Percentiles rank a stretch among this genome's conserved stretches.
These are phyloP conservation scores for Taxawa tesnikishii DNA, from an alignment of 2,329 filamentous ascomycete genomes.

Conservation along the genomic window DNA sequence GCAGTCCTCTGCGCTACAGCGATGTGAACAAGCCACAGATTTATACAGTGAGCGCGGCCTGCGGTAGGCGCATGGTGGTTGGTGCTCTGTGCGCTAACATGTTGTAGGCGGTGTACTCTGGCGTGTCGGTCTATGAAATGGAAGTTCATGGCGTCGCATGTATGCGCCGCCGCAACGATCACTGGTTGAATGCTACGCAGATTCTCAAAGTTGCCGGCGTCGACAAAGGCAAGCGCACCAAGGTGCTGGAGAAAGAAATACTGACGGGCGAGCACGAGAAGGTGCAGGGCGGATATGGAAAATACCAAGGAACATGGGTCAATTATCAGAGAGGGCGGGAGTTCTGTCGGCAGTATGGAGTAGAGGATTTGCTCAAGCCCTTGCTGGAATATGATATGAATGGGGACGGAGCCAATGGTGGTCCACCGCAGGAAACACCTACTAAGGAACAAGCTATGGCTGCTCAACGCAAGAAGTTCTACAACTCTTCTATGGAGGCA, in stretches of 20 bases:
- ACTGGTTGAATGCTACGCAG: conserved; percentile 95
- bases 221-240: conserved; percentile 94
- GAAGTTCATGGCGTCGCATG: conserved; percentile 86
- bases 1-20: conserved; percentile 6
- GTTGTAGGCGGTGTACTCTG: conserved; percentile 75
- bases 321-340: conserved; percentile 84
- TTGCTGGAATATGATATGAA: conserved; percentile 72
- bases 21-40: conserved; percentile 31
- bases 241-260: conserved; percentile 96
- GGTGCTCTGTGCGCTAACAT: not conserved
- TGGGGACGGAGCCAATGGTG: conserved; percentile 54
- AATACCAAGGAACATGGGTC: conserved; percentile 99
- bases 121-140: conserved; percentile 97
- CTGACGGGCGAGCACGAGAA: conserved; percentile 95
- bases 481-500: conserved; percentile 61
- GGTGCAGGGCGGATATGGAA: conserved; percentile 94
- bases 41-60: conserved; percentile 35
- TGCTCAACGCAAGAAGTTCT: conserved; percentile 77
- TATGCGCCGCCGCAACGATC: conserved; percentile 90
- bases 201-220: conserved; percentile 96
- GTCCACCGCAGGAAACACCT: conserved; percentile 75
- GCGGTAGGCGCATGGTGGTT: not conserved
- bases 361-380: conserved; percentile 63
- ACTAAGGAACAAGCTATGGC: conserved; percentile 99
- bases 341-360: conserved; percentile 69